These are phyloP conservation scores for Penicillium cataractarum DNA, from an alignment of 495 filamentous ascomycete species.

Conservation along the genomic window DNA sequence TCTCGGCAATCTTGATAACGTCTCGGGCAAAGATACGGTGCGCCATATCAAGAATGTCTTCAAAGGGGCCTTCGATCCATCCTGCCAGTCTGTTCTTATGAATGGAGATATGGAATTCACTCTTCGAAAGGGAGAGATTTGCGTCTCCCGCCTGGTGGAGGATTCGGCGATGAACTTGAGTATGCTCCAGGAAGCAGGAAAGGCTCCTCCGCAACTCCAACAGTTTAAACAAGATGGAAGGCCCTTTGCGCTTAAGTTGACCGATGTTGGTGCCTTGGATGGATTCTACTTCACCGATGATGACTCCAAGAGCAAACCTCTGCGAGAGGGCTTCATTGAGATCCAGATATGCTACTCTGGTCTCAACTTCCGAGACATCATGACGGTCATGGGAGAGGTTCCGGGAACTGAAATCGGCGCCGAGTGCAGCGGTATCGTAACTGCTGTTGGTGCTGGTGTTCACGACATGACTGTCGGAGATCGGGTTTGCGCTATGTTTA, in stretches of 20 bases:
- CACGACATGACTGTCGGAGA: constrained; percentile 53
- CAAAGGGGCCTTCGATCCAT: constrained; percentile 22
- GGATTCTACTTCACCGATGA: constrained; percentile 42
- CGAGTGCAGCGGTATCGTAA: constrained; percentile 41
- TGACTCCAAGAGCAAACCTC: constrained; percentile 1
- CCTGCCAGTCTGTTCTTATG: constrained; percentile 21
- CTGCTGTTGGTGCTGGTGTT: constrained; percentile 48
- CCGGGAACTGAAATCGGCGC: constrained; percentile 29
- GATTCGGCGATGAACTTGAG: constrained; percentile 31
- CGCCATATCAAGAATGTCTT: constrained; percentile 34
- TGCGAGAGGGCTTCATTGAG: constrained; percentile 35
- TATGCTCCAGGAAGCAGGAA: constrained; percentile 26
- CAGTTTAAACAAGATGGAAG: constrained; percentile 33
- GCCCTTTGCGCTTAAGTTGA: constrained; percentile 27
- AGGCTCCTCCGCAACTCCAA: constrained; percentile 29
- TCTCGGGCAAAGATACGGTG: constrained; percentile 18
- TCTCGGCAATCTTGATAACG: constrained; percentile 24
- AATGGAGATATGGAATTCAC: constrained; percentile 36
- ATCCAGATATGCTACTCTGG: constrained; percentile 35
- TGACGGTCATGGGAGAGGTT: constrained; percentile 43
- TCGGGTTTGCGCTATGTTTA: constrained; percentile 53
- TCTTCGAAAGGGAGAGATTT: constrained; percentile 30
- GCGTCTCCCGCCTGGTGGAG: constrained; percentile 34
- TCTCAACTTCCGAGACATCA: constrained; percentile 45
- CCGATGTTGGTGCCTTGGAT: constrained; percentile 33